These are phyloP conservation scores for Phialophora chinensis DNA, from an alignment of 2,329 filamentous ascomycete species.

Conservation along the genomic window DNA sequence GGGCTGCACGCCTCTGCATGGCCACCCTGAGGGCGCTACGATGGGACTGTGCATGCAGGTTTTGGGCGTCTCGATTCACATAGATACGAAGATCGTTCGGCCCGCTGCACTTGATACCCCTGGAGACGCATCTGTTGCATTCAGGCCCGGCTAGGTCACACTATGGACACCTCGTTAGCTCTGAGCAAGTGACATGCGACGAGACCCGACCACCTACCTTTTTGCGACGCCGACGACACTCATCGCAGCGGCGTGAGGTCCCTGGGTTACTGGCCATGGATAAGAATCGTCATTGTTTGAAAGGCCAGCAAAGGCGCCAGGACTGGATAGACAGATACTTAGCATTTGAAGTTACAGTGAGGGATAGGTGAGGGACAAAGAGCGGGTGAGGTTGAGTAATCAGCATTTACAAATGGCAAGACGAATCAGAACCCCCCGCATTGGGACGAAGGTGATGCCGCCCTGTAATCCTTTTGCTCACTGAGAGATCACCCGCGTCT, in stretches of 20 bases:
- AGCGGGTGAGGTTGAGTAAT: too few relatives aligned
- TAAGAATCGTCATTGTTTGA: not conserved
- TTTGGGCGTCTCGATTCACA: constrained; percentile 9
- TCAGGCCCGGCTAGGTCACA: constrained; percentile 10
- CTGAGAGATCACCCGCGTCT: too few relatives aligned
- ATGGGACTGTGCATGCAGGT: constrained; percentile 6
- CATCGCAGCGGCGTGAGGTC: constrained; percentile 11
- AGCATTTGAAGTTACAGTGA: not conserved
- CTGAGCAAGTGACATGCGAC: not conserved
- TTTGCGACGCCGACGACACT: constrained; percentile 16
- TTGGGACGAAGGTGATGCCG: too few relatives aligned
- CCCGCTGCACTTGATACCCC: constrained; percentile 16
- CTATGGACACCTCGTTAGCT: not conserved
- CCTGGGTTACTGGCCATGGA: constrained; percentile 14
- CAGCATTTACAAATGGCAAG: too few relatives aligned
- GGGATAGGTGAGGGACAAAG: not conserved
- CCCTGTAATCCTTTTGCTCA: too few relatives aligned
- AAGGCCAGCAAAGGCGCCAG: constrained; percentile 7
- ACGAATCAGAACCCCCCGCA: too few relatives aligned
- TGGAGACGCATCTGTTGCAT: constrained; percentile 9
- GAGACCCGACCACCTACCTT: not conserved
- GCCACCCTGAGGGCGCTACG: constrained; percentile 11
- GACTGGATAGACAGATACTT: not conserved
- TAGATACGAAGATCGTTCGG: constrained; percentile 4
- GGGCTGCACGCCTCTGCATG: constrained; percentile 6